Evolutionary conservation across 2,329 filamentous ascomycete genomes (phyloP).

Genomic region (Claviceps pusilla): DNA sequence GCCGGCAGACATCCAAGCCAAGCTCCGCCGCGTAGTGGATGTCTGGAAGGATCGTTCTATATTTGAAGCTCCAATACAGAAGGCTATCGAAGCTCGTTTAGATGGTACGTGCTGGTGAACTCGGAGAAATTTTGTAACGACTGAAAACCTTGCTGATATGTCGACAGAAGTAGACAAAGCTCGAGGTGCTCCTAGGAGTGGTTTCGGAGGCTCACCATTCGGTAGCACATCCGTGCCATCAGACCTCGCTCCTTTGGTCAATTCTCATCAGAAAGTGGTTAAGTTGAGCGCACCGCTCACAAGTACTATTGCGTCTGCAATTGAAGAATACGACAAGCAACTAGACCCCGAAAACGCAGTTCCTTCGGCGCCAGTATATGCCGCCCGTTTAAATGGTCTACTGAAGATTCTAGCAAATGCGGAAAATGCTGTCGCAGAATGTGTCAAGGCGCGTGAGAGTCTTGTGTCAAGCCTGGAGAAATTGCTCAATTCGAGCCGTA

Average conservation of each 20-base stretch:
- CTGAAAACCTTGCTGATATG: background rate
- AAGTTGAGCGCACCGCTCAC: constrained; percentile 58
- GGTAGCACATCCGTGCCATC: constrained; percentile 51
- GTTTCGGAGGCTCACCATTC: constrained; percentile 39
- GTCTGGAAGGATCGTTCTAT: constrained; percentile 83
- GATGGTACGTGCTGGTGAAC: constrained; percentile 42
- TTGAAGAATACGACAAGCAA: constrained; percentile 71
- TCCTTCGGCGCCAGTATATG: constrained; percentile 78
- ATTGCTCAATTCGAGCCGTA: constrained; percentile 58
- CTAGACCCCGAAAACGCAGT: constrained; percentile 52
- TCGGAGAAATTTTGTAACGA: too few relatives aligned
- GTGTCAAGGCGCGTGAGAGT: constrained; percentile 67
- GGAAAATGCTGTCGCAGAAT: constrained; percentile 76
- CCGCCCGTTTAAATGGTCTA: constrained; percentile 76
- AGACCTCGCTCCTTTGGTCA: constrained; percentile 63
- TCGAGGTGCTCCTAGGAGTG: constrained; percentile 35
- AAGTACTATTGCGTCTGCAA: constrained; percentile 53
- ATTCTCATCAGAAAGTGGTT: constrained; percentile 55
- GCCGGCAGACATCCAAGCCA: constrained; percentile 70
- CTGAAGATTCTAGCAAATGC: constrained; percentile 78
- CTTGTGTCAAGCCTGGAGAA: constrained; percentile 72
- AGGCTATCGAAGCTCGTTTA: constrained; percentile 63
- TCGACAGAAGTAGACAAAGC: constrained; percentile 47
- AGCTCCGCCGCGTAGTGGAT: constrained; percentile 77
- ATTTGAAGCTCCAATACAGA: constrained; percentile 67